Evolutionary conservation across 2,329 filamentous ascomycete species (phyloP), one percentile per base, ranked within the genome.

Genomic region (Dactylellina sp.): DNA sequence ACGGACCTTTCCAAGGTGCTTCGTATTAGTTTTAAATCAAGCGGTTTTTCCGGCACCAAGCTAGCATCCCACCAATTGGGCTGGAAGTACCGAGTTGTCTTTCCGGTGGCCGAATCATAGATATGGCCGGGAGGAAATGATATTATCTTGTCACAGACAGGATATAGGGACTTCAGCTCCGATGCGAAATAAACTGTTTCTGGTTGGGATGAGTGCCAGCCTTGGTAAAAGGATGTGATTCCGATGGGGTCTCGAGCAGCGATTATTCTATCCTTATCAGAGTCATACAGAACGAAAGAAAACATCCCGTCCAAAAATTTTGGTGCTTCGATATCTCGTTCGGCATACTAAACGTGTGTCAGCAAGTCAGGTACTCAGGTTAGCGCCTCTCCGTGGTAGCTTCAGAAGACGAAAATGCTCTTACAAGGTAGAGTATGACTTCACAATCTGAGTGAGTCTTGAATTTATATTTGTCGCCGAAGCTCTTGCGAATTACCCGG

Each of bases 381-480:
- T 20, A 18, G 35, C 5, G 0, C 25, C 6, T 32, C 9, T 32
- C 9, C 9, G 28, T 5, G 28, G 28, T 9, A 9, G 28, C 9
- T 2, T n/a, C 24, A n/a, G 18, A 46, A 12, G 44, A 37, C 32
- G 40, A 6, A 28, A 9, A 22, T 20, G 1, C 64, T 82, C 88
- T 81, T 86, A 96, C 92, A 86, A 99, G 83, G 78, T 96, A 95
- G 81, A 99, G 97, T 83, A 99, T 96, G 81, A 99, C 94, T 83
- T 99, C 95, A 83, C 95, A 99, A 81, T 99, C 95, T 39, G 94
- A 98, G 81, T 95, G 91, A 77, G 95, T 99, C 89, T 97, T 97
- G 89, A 98, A 99, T 83, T 93, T 89, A 83, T 97, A 97, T 39
- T 89, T 87, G 74, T 85, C 88, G 83, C 92, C 92, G 79, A 97